Evolutionary conservation across 1,284 basidiomycete genomes (phyloP).

Genomic region (Rhodotorula mucilaginosa): DNA sequence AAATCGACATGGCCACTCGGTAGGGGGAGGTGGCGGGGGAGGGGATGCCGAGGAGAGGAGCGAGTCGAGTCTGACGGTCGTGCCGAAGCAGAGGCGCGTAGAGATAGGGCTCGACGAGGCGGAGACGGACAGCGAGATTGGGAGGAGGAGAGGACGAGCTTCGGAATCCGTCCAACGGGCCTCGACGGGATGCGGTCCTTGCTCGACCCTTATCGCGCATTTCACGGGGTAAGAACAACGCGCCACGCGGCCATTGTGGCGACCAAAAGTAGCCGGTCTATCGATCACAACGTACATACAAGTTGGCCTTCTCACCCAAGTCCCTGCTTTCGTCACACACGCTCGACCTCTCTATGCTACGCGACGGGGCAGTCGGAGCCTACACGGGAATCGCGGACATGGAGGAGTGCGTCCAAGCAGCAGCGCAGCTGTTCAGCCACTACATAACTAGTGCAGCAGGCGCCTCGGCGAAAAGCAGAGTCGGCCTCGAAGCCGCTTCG

Average conservation of each 20-base stretch:
- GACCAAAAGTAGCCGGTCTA: not conserved
- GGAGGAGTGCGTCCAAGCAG: too few species aligned
- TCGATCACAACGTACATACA: not conserved
- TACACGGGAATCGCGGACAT: too few species aligned
- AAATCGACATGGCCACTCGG: constrained; percentile 7
- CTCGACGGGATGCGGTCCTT: not conserved
- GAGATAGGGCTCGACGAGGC: not conserved
- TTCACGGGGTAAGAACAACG: not conserved
- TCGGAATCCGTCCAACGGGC: not conserved
- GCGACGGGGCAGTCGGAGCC: too few species aligned
- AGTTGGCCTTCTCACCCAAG: not conserved
- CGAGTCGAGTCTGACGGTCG: not conserved
- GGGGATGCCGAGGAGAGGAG: not conserved
- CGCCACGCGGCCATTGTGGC: not conserved
- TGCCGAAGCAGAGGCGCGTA: not conserved
- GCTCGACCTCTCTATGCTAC: too few species aligned
- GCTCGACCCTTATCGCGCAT: constrained; percentile 1
- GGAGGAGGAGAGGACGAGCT: constrained; percentile 1
- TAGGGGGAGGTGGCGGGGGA: not conserved
- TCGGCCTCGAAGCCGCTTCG: too few species aligned
- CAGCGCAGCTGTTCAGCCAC: too few species aligned
- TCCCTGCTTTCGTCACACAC: not conserved
- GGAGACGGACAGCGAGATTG: not conserved
- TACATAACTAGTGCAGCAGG: too few species aligned
- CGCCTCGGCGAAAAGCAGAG: too few species aligned